Evolutionary conservation across 306 rosid species (phyloP).

Genomic region (Inga laurina): DNA sequence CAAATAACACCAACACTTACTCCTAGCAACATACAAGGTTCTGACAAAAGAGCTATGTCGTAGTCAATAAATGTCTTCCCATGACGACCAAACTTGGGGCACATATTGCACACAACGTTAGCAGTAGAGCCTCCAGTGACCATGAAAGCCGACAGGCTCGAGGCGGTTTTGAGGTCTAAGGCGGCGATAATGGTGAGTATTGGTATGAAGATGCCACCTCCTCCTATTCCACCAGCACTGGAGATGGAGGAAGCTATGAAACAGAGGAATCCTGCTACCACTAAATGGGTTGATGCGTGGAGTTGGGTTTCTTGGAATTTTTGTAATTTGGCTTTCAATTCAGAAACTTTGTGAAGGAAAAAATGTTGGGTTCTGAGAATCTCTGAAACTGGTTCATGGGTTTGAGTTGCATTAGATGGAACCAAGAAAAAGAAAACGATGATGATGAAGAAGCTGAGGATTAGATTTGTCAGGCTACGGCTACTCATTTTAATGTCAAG

Average conservation of each 20-base stretch:
- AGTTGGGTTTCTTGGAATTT: conserved; percentile 38
- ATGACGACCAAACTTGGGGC: conserved; percentile 32
- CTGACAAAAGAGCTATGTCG: conserved; percentile 75
- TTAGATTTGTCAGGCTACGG: conserved; percentile 23
- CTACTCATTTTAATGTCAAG: conserved; percentile 34
- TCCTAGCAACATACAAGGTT: conserved; percentile 82
- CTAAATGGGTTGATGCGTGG: conserved; percentile 35
- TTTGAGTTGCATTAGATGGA: conserved; percentile 58
- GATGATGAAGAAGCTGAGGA: conserved; percentile 37
- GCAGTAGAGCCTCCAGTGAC: conserved; percentile 93
- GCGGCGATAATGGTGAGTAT: conserved; percentile 66
- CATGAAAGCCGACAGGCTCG: conserved; percentile 83
- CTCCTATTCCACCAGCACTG: conserved; percentile 83
- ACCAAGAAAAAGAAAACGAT: conserved; percentile 2
- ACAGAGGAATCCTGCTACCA: conserved; percentile 43
- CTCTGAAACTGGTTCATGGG: conserved; percentile 41
- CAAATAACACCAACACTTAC: conserved; percentile 85
- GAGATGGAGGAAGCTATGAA: conserved; percentile 64
- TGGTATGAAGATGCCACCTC: conserved; percentile 84
- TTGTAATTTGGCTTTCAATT: conserved; percentile 29
- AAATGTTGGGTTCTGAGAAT: conserved; percentile 32
- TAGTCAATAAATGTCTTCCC: conserved; percentile 61
- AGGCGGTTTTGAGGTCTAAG: conserved; percentile 81
- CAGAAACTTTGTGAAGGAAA: conserved; percentile 27
- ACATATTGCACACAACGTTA: conserved; percentile 61